Percentiles rank a stretch among this genome's conserved stretches.
Evolutionary conservation across 495 filamentous ascomycete species (phyloP).

Genomic region (Aspergillus bertholletiae): DNA sequence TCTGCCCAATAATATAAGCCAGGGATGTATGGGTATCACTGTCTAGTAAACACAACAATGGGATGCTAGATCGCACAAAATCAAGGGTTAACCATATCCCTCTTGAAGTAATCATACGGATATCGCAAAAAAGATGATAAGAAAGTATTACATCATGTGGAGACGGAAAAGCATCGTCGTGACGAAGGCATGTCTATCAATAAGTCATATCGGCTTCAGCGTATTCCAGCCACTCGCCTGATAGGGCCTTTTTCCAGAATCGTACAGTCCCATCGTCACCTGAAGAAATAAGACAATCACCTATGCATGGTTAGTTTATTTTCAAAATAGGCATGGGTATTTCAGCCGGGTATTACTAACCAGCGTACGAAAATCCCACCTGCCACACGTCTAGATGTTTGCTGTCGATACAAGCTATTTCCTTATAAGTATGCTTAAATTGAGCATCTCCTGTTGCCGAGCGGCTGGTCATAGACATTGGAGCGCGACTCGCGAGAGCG

Average conservation of each 20-base stretch:
- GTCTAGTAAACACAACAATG: constrained; percentile 13
- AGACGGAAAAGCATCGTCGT: background rate
- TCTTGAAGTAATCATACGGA: background rate
- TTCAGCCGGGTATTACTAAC: constrained; percentile 20
- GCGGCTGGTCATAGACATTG: constrained; percentile 28
- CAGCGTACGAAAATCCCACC: constrained; percentile 46
- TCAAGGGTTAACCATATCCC: background rate
- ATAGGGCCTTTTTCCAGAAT: constrained; percentile 49
- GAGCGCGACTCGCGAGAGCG: constrained; percentile 43
- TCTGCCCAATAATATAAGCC: background rate
- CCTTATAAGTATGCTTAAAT: constrained; percentile 44
- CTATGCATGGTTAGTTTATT: constrained; percentile 20
- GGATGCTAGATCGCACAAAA: background rate
- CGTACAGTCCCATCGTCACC: constrained; percentile 48
- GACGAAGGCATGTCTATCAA: constrained; percentile 11
- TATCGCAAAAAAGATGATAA: background rate
- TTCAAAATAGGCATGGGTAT: too few relatives aligned
- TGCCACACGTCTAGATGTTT: constrained; percentile 49
- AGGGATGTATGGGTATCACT: constrained; percentile 20
- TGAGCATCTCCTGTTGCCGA: constrained; percentile 30
- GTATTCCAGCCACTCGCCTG: constrained; percentile 49
- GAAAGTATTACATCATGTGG: background rate
- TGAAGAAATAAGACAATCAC: constrained; percentile 46
- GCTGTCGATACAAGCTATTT: constrained; percentile 46
- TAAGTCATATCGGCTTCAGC: constrained; percentile 45